Evolutionary conservation across 2,329 filamentous ascomycete genomes (phyloP).

Genomic region (Trichoderma asperellum): DNA sequence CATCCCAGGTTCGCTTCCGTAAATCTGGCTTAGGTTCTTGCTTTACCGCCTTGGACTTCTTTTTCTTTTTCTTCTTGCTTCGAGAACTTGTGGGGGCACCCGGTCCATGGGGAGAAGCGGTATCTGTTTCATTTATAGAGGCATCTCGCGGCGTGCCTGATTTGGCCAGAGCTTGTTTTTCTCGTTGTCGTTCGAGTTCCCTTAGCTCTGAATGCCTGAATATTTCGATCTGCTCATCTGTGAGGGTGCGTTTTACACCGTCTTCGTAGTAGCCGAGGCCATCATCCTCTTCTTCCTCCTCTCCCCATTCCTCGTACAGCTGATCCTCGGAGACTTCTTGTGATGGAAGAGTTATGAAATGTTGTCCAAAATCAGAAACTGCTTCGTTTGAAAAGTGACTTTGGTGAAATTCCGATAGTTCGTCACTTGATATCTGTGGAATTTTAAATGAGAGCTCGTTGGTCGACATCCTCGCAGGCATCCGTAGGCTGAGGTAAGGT

Average conservation of each 20-base stretch:
- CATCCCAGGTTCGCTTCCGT: conserved; percentile 69
- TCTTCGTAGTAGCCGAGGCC: conserved; percentile 83
- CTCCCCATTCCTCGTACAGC: conserved; percentile 36
- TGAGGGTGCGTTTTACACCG: conserved; percentile 85
- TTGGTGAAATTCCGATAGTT: conserved; percentile 61
- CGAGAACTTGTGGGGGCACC: conserved; percentile 29
- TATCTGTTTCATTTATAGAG: conserved; percentile 30
- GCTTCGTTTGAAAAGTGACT: conserved; percentile 61
- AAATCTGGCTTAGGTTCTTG: conserved; percentile 62
- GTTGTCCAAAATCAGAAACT: conserved; percentile 49
- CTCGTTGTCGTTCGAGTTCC: conserved; percentile 61
- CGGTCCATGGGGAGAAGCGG: not conserved
- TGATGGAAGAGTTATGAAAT: conserved; percentile 46
- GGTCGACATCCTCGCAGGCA: conserved; percentile 7
- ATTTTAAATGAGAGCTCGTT: conserved; percentile 28
- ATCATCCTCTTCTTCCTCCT: conserved; percentile 59
- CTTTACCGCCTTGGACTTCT: conserved; percentile 44
- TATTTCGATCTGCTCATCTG: conserved; percentile 86
- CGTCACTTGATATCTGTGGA: conserved; percentile 46
- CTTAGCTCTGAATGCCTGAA: conserved; percentile 90
- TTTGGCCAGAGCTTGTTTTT: conserved; percentile 37
- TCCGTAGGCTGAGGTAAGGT: not conserved
- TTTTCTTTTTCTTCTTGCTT: conserved; percentile 43
- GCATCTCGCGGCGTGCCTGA: not conserved
- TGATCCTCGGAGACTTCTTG: conserved; percentile 39